These are phyloP conservation scores for Phytophthora pluvialis DNA, from an alignment of 352 stramenopile genomes.

Conservation along the genomic window DNA sequence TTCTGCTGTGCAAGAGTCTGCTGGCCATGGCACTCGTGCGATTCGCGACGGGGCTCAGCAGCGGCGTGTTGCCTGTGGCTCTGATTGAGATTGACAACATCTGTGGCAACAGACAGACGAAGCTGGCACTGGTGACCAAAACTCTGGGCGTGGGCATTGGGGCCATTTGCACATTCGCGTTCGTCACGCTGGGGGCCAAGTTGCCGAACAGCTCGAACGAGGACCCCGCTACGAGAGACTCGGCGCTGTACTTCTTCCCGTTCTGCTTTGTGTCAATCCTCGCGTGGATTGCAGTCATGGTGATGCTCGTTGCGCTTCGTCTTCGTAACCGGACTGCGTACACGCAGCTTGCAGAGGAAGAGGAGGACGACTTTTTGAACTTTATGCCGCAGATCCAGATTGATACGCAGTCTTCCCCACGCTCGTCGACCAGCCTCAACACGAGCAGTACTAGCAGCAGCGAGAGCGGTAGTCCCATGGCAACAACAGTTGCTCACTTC, in stretches of 20 bases:
- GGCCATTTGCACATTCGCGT: conserved; percentile 52
- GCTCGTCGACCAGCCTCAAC: conserved; percentile 37
- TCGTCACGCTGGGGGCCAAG: conserved; percentile 58
- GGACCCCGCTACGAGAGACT: conserved; percentile 45
- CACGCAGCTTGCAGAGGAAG: conserved; percentile 66
- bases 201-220: conserved; percentile 41
- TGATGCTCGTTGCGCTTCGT: conserved; percentile 70
- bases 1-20: conserved; percentile 80
- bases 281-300: conserved; percentile 68
- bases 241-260: conserved; percentile 77
- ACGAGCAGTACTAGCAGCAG: conserved; percentile 47
- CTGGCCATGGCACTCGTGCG: conserved; percentile 80
- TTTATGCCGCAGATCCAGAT: conserved; percentile 52
- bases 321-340: conserved; percentile 71
- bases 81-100: conserved; percentile 88
- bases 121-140: conserved; percentile 63
- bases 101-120: conserved; percentile 78
- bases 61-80: conserved; percentile 72
- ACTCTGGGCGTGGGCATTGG: conserved; percentile 72
- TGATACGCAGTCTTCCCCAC: conserved; percentile 29
- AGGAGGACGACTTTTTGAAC: conserved; percentile 58
- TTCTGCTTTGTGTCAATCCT: conserved; percentile 79
- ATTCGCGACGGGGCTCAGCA: conserved; percentile 79
- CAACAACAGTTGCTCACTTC: conserved; percentile 57
- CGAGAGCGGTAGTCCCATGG: conserved; percentile 31